Percentiles rank a stretch among this genome's conserved stretches.
phyloP scores from a whole-genome alignment of 163 green algal genomes.

The Picocystis sp. region DNA sequence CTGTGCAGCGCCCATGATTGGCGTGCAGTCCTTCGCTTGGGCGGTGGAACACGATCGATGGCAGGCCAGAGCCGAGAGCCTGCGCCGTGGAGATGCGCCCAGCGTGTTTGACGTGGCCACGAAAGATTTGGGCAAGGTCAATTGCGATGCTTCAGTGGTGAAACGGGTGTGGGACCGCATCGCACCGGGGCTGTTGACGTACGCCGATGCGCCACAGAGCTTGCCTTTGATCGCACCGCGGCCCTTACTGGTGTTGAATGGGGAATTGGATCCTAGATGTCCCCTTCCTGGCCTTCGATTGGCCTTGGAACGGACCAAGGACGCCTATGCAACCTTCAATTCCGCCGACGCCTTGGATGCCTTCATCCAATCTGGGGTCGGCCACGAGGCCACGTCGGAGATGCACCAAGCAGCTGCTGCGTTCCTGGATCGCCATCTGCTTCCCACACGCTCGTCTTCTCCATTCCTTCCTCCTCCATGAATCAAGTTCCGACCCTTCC shows the following conservation, averaged over 20 bases:
- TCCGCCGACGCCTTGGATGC: no score
- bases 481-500: no score
- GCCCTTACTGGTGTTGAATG: constrained; percentile 34
- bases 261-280: constrained; percentile 27
- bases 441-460: no score
- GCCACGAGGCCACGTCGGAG: no score
- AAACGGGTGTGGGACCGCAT: constrained; percentile 32
- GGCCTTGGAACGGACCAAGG: constrained; percentile 6
- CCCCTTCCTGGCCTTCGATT: constrained; percentile 22
- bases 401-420: no score
- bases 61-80: constrained; percentile 17
- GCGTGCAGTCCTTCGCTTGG: constrained; percentile 33
- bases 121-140: constrained; percentile 17
- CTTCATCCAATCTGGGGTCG: no score
- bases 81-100: constrained; percentile 9
- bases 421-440: no score
- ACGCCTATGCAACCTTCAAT: constrained; percentile 8
- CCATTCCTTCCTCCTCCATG: no score
- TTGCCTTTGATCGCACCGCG: constrained; percentile 28
- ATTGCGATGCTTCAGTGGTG: constrained; percentile 20
- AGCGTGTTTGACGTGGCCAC: constrained; percentile 28
- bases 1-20: constrained; percentile 38
- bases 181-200: constrained; percentile 23
- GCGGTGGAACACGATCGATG: constrained; percentile 17
- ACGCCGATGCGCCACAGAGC: constrained; percentile 26